phyloP scores from a whole-genome alignment of 2,329 filamentous ascomycete species.

The Fusarium torreyae region DNA sequence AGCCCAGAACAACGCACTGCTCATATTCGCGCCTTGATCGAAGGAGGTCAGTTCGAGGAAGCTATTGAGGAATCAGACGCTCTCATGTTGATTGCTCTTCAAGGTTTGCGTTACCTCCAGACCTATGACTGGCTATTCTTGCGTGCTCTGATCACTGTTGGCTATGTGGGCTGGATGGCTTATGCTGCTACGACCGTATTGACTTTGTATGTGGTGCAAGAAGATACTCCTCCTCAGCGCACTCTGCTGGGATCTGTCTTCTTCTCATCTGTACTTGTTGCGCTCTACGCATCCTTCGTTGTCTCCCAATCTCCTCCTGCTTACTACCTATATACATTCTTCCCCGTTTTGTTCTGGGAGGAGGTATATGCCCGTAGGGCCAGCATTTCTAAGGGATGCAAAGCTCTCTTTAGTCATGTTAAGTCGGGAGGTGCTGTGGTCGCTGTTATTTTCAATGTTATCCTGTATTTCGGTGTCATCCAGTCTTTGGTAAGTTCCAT shows the following conservation, averaged over 20 bases:
- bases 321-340: constrained; percentile 93
- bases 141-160: constrained; percentile 86
- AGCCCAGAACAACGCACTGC: constrained; percentile 77
- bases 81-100: constrained; percentile 82
- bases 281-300: constrained; percentile 83
- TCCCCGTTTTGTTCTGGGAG: constrained; percentile 97
- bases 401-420: constrained; percentile 78
- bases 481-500: constrained; percentile 78
- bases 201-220: constrained; percentile 87
- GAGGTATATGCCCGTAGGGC: constrained; percentile 86
- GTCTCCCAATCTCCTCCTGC: constrained; percentile 83
- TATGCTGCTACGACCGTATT: constrained; percentile 92
- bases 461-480: constrained; percentile 81
- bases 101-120: constrained; percentile 92
- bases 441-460: constrained; percentile 73
- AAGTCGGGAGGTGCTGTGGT: constrained; percentile 70
- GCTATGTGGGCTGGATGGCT: constrained; percentile 95
- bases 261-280: constrained; percentile 83
- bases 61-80: constrained; percentile 85
- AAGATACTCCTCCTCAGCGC: constrained; percentile 74
- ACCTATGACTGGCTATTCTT: constrained; percentile 99
- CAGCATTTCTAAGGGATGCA: constrained; percentile 77
- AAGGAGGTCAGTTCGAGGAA: constrained; percentile 75
- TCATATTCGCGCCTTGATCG: constrained; percentile 78
- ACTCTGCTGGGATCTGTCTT: constrained; percentile 70